These are phyloP conservation scores for Myriosclerotinia duriaeana DNA, from an alignment of 2,329 filamentous ascomycete genomes.

Conservation along the genomic window DNA sequence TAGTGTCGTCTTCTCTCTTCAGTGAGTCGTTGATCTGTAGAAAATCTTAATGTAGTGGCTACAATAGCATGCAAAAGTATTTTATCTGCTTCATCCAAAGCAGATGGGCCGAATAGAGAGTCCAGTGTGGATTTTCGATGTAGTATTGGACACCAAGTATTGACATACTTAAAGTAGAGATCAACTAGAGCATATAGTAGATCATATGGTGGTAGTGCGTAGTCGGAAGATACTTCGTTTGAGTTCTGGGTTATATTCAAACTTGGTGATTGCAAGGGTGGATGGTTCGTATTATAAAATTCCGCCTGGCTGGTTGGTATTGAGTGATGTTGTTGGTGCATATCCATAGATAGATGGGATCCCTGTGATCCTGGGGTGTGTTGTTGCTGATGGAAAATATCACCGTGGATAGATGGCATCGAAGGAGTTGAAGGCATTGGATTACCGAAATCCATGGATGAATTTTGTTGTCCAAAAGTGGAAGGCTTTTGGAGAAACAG, in stretches of 20 bases:
- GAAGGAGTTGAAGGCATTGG: conserved; percentile 48
- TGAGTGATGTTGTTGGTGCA: conserved; percentile 41
- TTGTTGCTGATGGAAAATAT: conserved; percentile 49
- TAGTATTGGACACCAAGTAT: conserved; percentile 86
- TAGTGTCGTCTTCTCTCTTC: conserved; percentile 72
- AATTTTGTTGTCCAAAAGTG: conserved; percentile 48
- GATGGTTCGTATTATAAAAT: conserved; percentile 39
- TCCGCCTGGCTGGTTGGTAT: conserved; percentile 34
- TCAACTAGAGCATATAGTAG: conserved; percentile 71
- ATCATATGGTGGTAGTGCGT: conserved; percentile 73
- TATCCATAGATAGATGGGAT: conserved; percentile 16
- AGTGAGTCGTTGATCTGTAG: conserved; percentile 71
- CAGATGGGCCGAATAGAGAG: conserved; percentile 73
- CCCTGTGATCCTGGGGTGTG: conserved; percentile 18
- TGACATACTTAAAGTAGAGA: conserved; percentile 76
- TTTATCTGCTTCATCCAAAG: conserved; percentile 76
- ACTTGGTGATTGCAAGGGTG: conserved; percentile 57
- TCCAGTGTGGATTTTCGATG: conserved; percentile 81
- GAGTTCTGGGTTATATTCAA: conserved; percentile 52
- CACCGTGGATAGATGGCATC: conserved; percentile 46
- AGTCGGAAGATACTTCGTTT: conserved; percentile 53
- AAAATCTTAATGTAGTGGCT: conserved; percentile 82
- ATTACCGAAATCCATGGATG: conserved; percentile 51
- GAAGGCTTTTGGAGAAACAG: conserved; percentile 63
- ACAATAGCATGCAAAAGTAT: conserved; percentile 87